Conservation (phyloP, 768 basidiomycete genomes). For the Rhodotorula babjevae region DNA sequence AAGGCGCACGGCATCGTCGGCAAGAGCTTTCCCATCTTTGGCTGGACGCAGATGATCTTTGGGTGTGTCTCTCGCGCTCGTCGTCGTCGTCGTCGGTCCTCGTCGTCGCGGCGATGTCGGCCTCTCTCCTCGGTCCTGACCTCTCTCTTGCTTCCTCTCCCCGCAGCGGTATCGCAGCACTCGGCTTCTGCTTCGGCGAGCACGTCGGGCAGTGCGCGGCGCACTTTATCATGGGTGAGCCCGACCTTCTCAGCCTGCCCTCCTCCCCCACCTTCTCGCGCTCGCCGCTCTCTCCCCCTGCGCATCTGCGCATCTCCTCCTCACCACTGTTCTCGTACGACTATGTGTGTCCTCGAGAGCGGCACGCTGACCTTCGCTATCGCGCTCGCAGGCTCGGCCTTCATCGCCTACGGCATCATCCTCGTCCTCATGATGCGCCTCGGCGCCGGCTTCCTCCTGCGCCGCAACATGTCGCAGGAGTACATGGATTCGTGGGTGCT, state of each 20-base stretch:
- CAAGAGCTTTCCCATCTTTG: slow-evolving; percentile 74
- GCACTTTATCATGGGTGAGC: slow-evolving; percentile 47
- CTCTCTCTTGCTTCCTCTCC: too few relatives aligned
- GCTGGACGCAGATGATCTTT: slow-evolving; percentile 85
- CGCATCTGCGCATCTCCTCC: too few relatives aligned
- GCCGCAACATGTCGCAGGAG: slow-evolving; percentile 46
- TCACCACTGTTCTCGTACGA: too few relatives aligned
- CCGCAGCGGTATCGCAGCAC: slow-evolving; percentile 33
- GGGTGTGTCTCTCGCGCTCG: too few relatives aligned
- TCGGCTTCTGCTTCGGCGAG: slow-evolving; percentile 72
- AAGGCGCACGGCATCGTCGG: slow-evolving; percentile 71
- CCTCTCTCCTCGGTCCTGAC: neutral
- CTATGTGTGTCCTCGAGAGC: too few relatives aligned
- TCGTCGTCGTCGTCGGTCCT: slow-evolving; percentile 34
- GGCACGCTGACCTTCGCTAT: too few relatives aligned
- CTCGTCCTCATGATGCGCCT: slow-evolving; percentile 71
- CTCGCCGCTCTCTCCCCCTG: too few relatives aligned
- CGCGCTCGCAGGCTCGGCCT: slow-evolving; percentile 57
- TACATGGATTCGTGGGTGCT: slow-evolving; percentile 48
- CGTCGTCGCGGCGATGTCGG: too few relatives aligned
- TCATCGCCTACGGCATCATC: slow-evolving; percentile 78
- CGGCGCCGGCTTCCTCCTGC: slow-evolving; percentile 64
- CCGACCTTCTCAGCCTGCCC: neutral
- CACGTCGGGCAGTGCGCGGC: slow-evolving; percentile 66
- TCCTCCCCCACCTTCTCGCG: neutral